Evolutionary conservation across 176 grass and related monocot species (phyloP).

Genomic region (Oryza meyeriana): DNA sequence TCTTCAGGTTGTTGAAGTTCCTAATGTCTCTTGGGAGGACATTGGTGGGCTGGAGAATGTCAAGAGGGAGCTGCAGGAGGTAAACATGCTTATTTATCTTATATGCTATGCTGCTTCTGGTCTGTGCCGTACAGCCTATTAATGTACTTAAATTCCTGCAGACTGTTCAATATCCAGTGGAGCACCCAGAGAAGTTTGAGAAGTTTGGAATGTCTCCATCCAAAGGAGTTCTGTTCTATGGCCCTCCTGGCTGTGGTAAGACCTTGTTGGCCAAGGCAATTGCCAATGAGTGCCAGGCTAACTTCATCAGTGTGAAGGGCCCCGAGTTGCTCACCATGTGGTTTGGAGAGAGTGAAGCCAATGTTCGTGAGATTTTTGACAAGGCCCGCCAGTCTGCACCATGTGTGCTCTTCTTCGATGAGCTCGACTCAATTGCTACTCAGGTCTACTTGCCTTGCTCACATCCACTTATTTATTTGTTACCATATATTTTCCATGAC

Average conservation of each 20-base stretch:
- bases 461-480: not conserved
- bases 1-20: slow-evolving; percentile 57
- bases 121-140: not conserved
- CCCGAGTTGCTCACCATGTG: slow-evolving; percentile 86
- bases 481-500: slow-evolving; percentile 11
- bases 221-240: slow-evolving; percentile 88
- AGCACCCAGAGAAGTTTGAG: slow-evolving; percentile 89
- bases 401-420: slow-evolving; percentile 82
- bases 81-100: slow-evolving; percentile 19
- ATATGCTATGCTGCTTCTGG: not conserved
- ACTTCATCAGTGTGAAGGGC: slow-evolving; percentile 89
- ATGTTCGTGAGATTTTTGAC: slow-evolving; percentile 80
- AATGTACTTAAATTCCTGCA: slow-evolving; percentile 11
- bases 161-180: slow-evolving; percentile 86
- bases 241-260: slow-evolving; percentile 84
- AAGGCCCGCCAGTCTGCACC: slow-evolving; percentile 72
- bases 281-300: slow-evolving; percentile 91
- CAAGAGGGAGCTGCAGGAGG: slow-evolving; percentile 63
- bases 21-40: slow-evolving; percentile 68
- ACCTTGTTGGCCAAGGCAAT: slow-evolving; percentile 91
- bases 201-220: slow-evolving; percentile 93
- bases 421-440: slow-evolving; percentile 82
- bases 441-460: slow-evolving; percentile 40
- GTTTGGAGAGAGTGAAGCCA: slow-evolving; percentile 96
- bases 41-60: slow-evolving; percentile 62